phyloP scores from a whole-genome alignment of 2,329 filamentous ascomycete genomes.

The Aspergillus latus region DNA sequence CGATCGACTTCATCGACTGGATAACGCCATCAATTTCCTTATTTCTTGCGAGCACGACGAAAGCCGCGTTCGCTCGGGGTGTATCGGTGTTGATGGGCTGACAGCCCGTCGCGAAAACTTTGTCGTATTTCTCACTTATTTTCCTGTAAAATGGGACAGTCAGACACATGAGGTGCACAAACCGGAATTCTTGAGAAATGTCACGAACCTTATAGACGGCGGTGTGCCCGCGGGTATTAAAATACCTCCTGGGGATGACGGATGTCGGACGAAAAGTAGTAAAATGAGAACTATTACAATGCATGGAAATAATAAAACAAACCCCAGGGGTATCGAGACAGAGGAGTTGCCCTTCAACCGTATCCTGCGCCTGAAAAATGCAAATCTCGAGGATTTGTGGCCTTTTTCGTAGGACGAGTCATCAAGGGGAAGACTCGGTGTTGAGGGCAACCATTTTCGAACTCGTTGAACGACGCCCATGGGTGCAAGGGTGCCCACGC shows the following conservation, averaged over 20 bases:
- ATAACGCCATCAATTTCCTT: constrained; percentile 95
- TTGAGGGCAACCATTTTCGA: constrained; percentile 52
- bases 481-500: constrained; percentile 32
- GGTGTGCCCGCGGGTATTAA: constrained; percentile 85
- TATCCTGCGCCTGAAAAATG: constrained; percentile 83
- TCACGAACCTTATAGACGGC: constrained; percentile 79
- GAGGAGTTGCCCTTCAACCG: constrained; percentile 87
- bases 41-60: constrained; percentile 92
- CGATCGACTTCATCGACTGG: constrained; percentile 95
- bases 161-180: constrained; percentile 15
- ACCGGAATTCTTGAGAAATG: background rate
- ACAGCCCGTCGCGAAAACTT: constrained; percentile 91
- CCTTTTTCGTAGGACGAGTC: constrained; percentile 48
- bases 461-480: constrained; percentile 58
- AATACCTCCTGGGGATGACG: constrained; percentile 76
- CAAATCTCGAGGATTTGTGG: constrained; percentile 55
- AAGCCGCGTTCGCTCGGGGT: constrained; percentile 87
- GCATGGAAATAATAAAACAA: constrained; percentile 88
- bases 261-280: constrained; percentile 83
- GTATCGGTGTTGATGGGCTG: constrained; percentile 60
- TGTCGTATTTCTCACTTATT: constrained; percentile 97
- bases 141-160: constrained; percentile 57
- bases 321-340: constrained; percentile 86
- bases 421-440: constrained; percentile 48
- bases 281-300: constrained; percentile 90